A percentile compares a stretch with the other conserved stretches of the same genome.
Evolutionary conservation across 768 basidiomycete species (phyloP).

Genomic region (Xerocomus brunneocitrinus): DNA sequence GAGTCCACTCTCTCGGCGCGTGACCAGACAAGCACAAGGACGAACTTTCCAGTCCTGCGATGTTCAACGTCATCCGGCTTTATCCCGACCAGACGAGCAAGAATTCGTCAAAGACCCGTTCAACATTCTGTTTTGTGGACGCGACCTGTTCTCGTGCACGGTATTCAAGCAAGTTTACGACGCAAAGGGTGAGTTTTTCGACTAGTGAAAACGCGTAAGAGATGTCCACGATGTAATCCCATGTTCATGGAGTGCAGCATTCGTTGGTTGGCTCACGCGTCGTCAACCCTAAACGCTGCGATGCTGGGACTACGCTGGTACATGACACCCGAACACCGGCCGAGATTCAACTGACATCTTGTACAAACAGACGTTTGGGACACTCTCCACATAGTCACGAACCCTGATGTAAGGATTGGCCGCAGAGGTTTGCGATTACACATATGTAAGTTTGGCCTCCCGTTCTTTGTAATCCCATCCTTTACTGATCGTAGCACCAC

Average conservation of each 20-base stretch:
- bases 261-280: neutral
- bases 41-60: neutral
- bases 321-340: too few species aligned
- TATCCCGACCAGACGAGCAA: neutral
- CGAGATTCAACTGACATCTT: constrained; percentile 7
- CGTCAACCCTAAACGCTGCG: neutral
- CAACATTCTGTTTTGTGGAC: constrained; percentile 83
- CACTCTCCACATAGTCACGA: constrained; percentile 61
- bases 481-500: constrained; percentile 50
- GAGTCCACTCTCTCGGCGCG: too few species aligned
- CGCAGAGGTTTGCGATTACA: constrained; percentile 55
- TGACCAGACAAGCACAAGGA: too few species aligned
- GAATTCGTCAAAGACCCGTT: constrained; percentile 37
- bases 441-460: constrained; percentile 38
- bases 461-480: neutral
- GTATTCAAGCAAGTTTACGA: constrained; percentile 61
- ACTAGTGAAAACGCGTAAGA: neutral
- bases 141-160: constrained; percentile 81
- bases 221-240: neutral
- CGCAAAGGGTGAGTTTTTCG: constrained; percentile 50
- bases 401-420: constrained; percentile 61
- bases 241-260: neutral
- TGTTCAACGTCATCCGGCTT: neutral
- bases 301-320: too few species aligned
- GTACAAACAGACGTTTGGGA: constrained; percentile 70